Percentiles rank a stretch among this genome's conserved stretches.
phyloP scores from a whole-genome alignment of 106 monocot genomes.

The Narthecium ossifragum region DNA sequence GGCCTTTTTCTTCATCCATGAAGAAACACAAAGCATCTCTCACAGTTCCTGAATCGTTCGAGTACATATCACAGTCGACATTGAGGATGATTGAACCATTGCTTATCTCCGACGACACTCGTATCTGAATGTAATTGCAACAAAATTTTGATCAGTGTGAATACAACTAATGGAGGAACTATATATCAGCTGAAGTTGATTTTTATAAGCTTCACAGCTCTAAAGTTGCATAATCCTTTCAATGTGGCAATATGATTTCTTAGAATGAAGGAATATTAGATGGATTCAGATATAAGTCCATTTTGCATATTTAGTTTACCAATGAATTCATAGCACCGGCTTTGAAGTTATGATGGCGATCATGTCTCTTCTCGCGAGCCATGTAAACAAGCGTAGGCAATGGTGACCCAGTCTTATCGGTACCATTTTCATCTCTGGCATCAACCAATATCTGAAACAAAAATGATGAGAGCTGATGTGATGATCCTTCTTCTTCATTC shows the following conservation, averaged over 20 bases:
- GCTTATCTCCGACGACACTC: slow-evolving; percentile 72
- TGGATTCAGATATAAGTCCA: no score
- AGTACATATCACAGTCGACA: slow-evolving; percentile 80
- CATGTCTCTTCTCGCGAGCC: slow-evolving; percentile 64
- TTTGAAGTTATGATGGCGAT: slow-evolving; percentile 64
- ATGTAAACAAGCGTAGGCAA: slow-evolving; percentile 77
- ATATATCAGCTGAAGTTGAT: no score
- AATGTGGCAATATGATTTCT: no score
- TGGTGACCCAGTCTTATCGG: slow-evolving; percentile 22
- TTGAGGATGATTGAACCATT: slow-evolving; percentile 57
- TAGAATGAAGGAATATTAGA: no score
- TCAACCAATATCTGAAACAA: slow-evolving; percentile 55
- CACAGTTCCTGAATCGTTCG: slow-evolving; percentile 40
- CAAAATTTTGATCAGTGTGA: no score
- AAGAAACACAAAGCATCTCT: slow-evolving; percentile 51
- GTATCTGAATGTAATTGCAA: no score
- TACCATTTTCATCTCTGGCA: slow-evolving; percentile 36
- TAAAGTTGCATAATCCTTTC: no score
- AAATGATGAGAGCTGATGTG: not conserved
- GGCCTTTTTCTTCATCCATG: slow-evolving; percentile 35
- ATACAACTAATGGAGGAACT: no score
- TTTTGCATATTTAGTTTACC: no score
- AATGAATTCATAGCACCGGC: slow-evolving; percentile 77
- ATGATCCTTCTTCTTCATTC: no score
- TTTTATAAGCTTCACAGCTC: no score